Percentiles rank a stretch among this genome's conserved stretches.
These are phyloP conservation scores for Athelia sp. DNA, from an alignment of 1,284 basidiomycete genomes.

Conservation along the genomic window DNA sequence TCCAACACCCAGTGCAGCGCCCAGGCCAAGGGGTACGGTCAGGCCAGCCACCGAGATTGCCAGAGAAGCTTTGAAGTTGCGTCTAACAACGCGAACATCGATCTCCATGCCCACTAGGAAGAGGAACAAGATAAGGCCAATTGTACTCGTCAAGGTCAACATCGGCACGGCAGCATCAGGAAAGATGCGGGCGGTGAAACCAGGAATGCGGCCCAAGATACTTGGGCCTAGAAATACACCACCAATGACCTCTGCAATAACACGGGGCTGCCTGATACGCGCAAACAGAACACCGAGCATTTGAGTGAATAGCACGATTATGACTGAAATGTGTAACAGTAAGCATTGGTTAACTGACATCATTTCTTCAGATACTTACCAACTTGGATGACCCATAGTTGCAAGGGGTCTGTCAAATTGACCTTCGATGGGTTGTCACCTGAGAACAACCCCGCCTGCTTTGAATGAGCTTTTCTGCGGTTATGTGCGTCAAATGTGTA, in stretches of 20 bases:
- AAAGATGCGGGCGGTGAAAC: constrained; percentile 72
- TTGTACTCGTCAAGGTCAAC: constrained; percentile 79
- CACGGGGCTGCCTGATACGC: constrained; percentile 76
- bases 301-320: constrained; percentile 76
- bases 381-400: constrained; percentile 82
- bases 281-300: constrained; percentile 57
- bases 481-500: neutral
- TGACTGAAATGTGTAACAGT: constrained; percentile 31
- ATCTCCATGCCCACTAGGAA: constrained; percentile 90
- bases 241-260: constrained; percentile 86
- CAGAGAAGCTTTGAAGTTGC: constrained; percentile 48
- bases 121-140: constrained; percentile 88
- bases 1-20: constrained; percentile 79
- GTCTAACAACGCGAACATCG: constrained; percentile 68
- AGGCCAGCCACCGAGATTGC: constrained; percentile 66
- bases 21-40: constrained; percentile 78
- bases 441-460: constrained; percentile 57
- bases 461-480: constrained; percentile 1
- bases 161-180: constrained; percentile 66
- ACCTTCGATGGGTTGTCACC: constrained; percentile 63
- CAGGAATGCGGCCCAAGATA: constrained; percentile 63
- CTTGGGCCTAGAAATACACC: constrained; percentile 79
- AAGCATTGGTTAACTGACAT: neutral
- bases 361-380: constrained; percentile 29
- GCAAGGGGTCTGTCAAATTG: constrained; percentile 62